These are phyloP conservation scores for Casuarina equisetifolia DNA, from an alignment of 306 rosid species.

Conservation along the genomic window DNA sequence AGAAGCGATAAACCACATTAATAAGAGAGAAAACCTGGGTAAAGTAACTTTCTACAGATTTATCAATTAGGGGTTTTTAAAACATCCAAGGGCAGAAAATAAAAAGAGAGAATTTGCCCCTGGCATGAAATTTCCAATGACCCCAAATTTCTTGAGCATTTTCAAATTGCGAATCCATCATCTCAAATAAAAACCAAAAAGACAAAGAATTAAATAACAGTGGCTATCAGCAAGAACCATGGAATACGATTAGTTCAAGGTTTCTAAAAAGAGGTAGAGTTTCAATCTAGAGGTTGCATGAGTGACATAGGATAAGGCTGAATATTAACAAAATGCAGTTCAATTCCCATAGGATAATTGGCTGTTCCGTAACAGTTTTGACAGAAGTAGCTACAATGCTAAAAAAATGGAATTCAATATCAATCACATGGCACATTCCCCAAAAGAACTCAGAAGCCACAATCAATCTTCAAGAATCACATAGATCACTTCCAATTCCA, in stretches of 20 bases:
- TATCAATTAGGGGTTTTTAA: background rate
- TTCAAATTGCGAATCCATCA: conserved; percentile 1
- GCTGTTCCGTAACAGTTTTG: conserved; percentile 1
- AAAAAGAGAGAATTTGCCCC: background rate
- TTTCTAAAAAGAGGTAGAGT: background rate
- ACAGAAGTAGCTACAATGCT: background rate
- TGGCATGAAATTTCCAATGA: background rate
- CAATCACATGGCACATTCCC: background rate
- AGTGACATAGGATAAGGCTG: background rate
- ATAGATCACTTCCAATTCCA: background rate
- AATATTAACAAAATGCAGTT: background rate
- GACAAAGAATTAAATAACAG: background rate
- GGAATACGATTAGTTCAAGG: background rate
- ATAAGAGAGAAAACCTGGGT: background rate
- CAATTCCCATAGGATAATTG: background rate
- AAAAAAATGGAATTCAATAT: conserved; percentile 10
- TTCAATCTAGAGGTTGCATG: background rate
- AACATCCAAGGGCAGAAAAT: background rate
- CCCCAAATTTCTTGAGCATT: background rate
- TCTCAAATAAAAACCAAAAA: background rate
- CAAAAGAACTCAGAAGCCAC: background rate
- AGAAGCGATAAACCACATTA: background rate
- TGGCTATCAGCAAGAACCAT: background rate
- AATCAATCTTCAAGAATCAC: background rate
- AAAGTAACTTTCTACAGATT: background rate